Evolutionary conservation across 2,329 filamentous ascomycete genomes (phyloP).

Genomic region (Iodosphaeria phyllophila): DNA sequence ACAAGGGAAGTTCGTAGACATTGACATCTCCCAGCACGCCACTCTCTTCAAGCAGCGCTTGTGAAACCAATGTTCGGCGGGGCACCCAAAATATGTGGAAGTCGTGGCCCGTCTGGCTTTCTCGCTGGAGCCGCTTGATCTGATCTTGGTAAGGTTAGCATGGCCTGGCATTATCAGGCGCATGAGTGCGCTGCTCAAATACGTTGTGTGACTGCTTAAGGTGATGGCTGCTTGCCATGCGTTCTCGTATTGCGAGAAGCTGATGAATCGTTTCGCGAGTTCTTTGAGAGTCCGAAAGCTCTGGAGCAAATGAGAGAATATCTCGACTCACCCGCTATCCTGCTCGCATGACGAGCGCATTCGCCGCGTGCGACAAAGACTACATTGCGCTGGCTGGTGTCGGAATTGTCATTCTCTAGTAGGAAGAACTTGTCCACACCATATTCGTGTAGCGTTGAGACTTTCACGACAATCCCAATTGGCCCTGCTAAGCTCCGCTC

Average conservation of each 20-base stretch:
- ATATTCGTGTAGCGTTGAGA: conserved; percentile 88
- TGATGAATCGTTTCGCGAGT: too few species aligned
- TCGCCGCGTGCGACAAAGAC: conserved; percentile 87
- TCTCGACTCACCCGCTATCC: conserved; percentile 61
- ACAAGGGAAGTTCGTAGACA: conserved; percentile 69
- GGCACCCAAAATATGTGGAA: conserved; percentile 96
- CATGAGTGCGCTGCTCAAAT: conserved; percentile 1
- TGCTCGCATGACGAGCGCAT: conserved; percentile 64
- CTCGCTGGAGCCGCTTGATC: conserved; percentile 74
- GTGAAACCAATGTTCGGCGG: conserved; percentile 75
- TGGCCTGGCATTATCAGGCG: background rate
- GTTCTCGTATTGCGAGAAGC: too few species aligned
- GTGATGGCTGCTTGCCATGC: too few species aligned
- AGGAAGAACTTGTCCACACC: conserved; percentile 97
- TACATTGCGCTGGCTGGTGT: conserved; percentile 86
- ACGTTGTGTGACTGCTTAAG: too few species aligned
- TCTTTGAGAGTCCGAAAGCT: too few species aligned
- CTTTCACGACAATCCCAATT: conserved; percentile 82
- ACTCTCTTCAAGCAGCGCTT: conserved; percentile 79
- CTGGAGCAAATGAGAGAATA: conserved; percentile 1
- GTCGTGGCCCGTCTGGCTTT: conserved; percentile 81
- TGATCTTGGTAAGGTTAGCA: conserved; percentile 41
- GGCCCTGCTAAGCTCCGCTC: conserved; percentile 81
- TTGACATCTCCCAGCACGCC: conserved; percentile 86
- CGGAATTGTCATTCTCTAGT: conserved; percentile 86